Base-by-base conservation (phyloP, 192 early-diverging fungal genomes). In the Chytriomyces sp. region DNA sequence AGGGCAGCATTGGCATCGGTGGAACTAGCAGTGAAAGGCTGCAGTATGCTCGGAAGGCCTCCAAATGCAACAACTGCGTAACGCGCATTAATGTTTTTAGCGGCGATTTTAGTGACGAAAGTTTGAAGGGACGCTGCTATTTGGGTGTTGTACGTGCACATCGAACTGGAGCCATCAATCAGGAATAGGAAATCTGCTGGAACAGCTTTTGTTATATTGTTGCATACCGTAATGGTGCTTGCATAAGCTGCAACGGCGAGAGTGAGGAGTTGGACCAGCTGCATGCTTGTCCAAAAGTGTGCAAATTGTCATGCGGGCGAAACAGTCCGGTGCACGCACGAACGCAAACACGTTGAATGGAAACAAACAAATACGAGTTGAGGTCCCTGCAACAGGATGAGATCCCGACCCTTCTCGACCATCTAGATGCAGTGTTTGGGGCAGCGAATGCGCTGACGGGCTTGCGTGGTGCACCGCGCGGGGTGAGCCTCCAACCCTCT, bases 71-170 rank as follows among this genome's bases (percentile, higher is more conserved):
- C 77, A 14, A 81, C 59, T 30, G 73, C 72, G 52, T 75, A 81
- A 14, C 73, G 59, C 30, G 79, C 79, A 39, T 74, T 77, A n/a
- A 75, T 58, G 30, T 72, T 64, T 37, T 64, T 63, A 2, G 59
- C 25, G n/a, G 39, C 57, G 25, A 81, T 40, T 6, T 34, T 26
- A 17, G n/a, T 30, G 10, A 81, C 70, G 57, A 81, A 81, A 38
- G 30, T 64, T 6, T 12, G 1, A 44, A 79, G 62, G 19, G 55
- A 60, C 14, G 6, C 33, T 0, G 72, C 73, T 36, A 81, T 64
- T 33, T 78, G 67, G 14, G 12, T 52, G 65, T 80, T 81, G 75
- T 81, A 81, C 22, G 73, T 59, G 52, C 74, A 75, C 79, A 81
- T 81, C 17, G 64, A 70, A 17, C 31, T 44, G 53, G 39, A 55